A percentile compares a stretch with the other conserved stretches of the same genome.
phyloP scores from a whole-genome alignment of 495 filamentous ascomycete species.

The Aspergillus diversus region DNA sequence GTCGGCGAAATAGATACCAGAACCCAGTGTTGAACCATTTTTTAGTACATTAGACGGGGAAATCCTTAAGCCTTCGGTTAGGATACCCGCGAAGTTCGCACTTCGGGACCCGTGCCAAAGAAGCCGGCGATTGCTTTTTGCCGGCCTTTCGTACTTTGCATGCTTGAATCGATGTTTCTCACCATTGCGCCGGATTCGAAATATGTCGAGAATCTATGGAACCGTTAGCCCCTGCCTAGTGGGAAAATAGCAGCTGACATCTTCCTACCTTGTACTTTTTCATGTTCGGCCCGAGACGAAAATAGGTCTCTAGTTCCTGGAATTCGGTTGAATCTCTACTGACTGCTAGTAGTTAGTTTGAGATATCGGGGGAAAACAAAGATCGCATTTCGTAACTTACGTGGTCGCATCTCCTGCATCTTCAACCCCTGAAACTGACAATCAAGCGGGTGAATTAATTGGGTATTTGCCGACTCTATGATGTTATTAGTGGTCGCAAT shows the following conservation, averaged over 20 bases:
- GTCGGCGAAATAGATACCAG: conserved; percentile 62
- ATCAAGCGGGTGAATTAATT: background rate
- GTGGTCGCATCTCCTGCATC: background rate
- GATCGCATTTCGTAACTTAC: no score
- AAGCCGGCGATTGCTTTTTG: conserved; percentile 6
- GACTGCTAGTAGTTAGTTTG: background rate
- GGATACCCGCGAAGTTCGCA: conserved; percentile 1
- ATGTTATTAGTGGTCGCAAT: background rate
- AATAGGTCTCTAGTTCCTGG: background rate
- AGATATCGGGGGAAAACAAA: no score
- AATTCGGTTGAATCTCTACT: background rate
- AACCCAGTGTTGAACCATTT: background rate
- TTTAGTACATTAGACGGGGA: background rate
- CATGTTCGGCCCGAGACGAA: background rate
- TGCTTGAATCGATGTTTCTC: background rate
- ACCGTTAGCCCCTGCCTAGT: background rate
- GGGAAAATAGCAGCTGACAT: background rate
- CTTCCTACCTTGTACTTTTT: background rate
- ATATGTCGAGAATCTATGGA: conserved; percentile 1
- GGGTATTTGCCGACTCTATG: background rate
- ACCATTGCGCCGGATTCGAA: background rate
- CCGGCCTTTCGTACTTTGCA: background rate
- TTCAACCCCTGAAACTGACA: background rate
- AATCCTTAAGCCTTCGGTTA: background rate
- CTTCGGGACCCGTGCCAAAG: background rate